Evolutionary conservation across 805 yeast species (phyloP), one percentile per base, ranked within the genome.

Genomic region (Metschnikowia picachoensis): DNA sequence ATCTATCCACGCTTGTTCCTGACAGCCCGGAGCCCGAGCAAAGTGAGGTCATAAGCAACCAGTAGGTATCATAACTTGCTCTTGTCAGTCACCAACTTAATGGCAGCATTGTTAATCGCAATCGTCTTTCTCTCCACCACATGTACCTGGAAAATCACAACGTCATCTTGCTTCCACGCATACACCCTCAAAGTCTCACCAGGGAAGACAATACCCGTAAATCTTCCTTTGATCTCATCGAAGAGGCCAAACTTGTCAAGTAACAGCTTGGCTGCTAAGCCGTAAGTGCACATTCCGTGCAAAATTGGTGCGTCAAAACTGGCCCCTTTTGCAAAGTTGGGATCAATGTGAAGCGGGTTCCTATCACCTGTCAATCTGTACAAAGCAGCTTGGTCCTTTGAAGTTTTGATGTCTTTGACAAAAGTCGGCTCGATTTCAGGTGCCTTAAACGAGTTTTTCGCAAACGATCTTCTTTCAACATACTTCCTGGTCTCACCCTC

Each of bases 341-440:
- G 97, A 70, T 92, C 98, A 62, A 92, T 84, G 72, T 91, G 99
- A 58, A 92, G 77, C 49, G 99, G 99, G 67, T 92, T 92, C 66
- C 83, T 83, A 73, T 92, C 99, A 44, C 97, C 98, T 50, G 92
- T 84, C 50, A 92, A 74, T 65, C 99, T 80, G 73, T 92, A 92
- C 46, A 91, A 68, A 4, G 96, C 88, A 38, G 97, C 97, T 65
- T 83, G 89, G 64, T 90, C 87, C 36, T 66, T 73, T 27, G 76
- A 62, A 2, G 94, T 86, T 53, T 76, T 67, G 58, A 80, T 76
- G 36, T 74, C 78, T 38, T 67, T 64, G 46, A 76, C 80, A 59
- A 78, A 86, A 61, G 87, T 95, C 7, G 97, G 94, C 25, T 65
- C 64, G 41, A 69, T 60, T 38, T 59, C 59, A 46, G 92, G 94